These are phyloP conservation scores for Echria macrotheca DNA, from an alignment of 495 filamentous ascomycete genomes.

Conservation along the genomic window DNA sequence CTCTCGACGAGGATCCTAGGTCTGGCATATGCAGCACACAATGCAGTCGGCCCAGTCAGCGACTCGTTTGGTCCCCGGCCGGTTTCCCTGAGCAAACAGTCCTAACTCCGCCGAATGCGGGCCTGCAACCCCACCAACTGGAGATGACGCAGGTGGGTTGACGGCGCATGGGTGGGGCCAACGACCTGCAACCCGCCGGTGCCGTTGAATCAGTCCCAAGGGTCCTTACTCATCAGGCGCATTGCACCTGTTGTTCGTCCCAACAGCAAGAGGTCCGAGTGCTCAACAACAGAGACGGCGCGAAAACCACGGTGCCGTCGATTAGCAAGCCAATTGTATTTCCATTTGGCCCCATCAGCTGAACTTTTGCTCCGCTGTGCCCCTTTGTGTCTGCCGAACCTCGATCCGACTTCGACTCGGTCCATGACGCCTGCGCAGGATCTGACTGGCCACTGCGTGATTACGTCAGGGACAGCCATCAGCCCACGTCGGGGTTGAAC, in stretches of 20 bases:
- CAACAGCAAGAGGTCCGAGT: too few species aligned
- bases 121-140: not conserved
- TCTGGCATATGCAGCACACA: too few species aligned
- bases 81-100: too few species aligned
- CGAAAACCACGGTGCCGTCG: too few species aligned
- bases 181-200: not conserved
- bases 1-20: too few species aligned
- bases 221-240: not conserved
- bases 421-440: too few species aligned
- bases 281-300: too few species aligned
- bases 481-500: not conserved
- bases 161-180: not conserved
- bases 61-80: not conserved
- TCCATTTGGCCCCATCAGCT: too few species aligned
- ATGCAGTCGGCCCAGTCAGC: not conserved
- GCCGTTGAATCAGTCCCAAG: not conserved
- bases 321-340: too few species aligned
- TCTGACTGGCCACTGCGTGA: not conserved
- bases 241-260: not conserved
- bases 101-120: too few species aligned
- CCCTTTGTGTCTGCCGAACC: not conserved
- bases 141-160: conserved; percentile 5
- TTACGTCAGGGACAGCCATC: conserved; percentile 6
- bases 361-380: not conserved
- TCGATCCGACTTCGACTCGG: too few species aligned